phyloP scores from a whole-genome alignment of 805 yeast species.

The Grigorovia jiainica region DNA sequence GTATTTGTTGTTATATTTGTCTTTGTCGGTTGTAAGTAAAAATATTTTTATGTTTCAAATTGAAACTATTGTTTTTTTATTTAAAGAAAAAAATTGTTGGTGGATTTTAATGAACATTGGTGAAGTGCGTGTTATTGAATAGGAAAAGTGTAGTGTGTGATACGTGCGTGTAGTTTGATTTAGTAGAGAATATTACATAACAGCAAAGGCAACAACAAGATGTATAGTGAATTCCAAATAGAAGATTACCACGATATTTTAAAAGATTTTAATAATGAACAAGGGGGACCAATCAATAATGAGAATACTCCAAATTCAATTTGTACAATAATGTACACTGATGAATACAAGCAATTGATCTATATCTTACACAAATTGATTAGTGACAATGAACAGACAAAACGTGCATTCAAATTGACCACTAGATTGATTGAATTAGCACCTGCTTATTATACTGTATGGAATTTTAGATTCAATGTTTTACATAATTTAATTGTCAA shows the following conservation, averaged over 20 bases:
- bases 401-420: constrained; percentile 63
- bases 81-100: too few species aligned
- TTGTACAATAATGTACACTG: constrained; percentile 62
- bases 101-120: too few species aligned
- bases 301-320: constrained; percentile 39
- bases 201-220: too few species aligned
- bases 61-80: not conserved
- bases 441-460: constrained; percentile 87
- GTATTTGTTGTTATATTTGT: too few species aligned
- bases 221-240: too few species aligned
- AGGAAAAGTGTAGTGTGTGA: too few species aligned
- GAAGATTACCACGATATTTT: too few species aligned
- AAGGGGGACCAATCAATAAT: constrained; percentile 35
- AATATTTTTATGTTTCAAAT: not conserved
- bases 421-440: constrained; percentile 51
- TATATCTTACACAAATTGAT: constrained; percentile 54
- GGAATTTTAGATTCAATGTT: constrained; percentile 63
- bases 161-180: too few species aligned
- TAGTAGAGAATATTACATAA: too few species aligned
- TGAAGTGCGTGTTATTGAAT: too few species aligned
- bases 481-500: constrained; percentile 32
- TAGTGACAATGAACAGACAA: constrained; percentile 50
- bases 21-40: not conserved
- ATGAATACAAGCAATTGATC: constrained; percentile 56
- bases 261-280: constrained; percentile 28